A percentile compares a stretch with the other conserved stretches of the same genome.
phyloP scores from a whole-genome alignment of 345 rosid species.

The Ceriops decandra region DNA sequence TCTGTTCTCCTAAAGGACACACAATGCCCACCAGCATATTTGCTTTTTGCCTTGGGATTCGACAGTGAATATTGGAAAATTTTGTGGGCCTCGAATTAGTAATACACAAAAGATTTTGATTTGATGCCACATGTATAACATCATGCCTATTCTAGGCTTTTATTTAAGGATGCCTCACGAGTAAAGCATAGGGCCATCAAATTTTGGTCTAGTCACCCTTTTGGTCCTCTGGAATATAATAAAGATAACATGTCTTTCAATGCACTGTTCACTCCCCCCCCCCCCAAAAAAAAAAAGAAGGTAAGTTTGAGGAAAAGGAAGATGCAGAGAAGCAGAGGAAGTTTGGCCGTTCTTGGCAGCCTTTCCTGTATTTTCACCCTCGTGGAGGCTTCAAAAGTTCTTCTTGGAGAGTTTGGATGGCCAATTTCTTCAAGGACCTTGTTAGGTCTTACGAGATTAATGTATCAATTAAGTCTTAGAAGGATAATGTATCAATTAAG shows the following conservation, averaged over 20 bases:
- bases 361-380: slow-evolving; percentile 13
- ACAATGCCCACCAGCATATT: slow-evolving; percentile 19
- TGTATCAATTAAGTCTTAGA: no score
- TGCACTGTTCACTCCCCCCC: no score
- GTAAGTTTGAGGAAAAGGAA: not conserved
- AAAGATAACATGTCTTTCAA: not conserved
- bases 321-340: slow-evolving; percentile 4
- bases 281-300: not conserved
- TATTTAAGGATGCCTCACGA: not conserved
- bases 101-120: slow-evolving; percentile 28
- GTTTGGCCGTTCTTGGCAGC: slow-evolving; percentile 22
- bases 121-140: slow-evolving; percentile 17
- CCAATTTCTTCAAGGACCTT: not conserved
- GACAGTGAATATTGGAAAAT: slow-evolving; percentile 23
- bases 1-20: slow-evolving; percentile 2
- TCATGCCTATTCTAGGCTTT: not conserved
- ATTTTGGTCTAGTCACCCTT: not conserved
- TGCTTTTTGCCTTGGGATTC: slow-evolving; percentile 34
- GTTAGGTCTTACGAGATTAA: no score
- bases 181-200: not conserved
- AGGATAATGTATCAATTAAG: no score
- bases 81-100: slow-evolving; percentile 17
- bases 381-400: slow-evolving; percentile 4
- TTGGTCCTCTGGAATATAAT: not conserved
- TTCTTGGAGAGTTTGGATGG: not conserved